A percentile compares a stretch with the other conserved stretches of the same genome.
phyloP scores from a whole-genome alignment of 116 monocot genomes.

The Iris pallida region DNA sequence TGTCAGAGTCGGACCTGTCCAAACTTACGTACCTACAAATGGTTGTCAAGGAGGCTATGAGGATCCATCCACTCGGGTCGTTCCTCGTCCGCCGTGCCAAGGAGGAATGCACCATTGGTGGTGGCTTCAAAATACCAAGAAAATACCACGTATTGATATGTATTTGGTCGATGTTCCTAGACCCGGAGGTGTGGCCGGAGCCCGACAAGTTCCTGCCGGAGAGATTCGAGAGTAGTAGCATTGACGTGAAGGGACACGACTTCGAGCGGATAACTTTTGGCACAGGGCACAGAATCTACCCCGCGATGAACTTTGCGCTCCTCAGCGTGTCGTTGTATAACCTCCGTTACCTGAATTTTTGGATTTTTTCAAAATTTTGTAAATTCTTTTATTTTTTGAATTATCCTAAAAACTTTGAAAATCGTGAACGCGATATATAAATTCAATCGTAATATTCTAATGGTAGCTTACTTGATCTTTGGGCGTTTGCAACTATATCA shows the following conservation, averaged over 20 bases:
- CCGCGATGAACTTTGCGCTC: background rate
- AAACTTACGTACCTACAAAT: slow-evolving; percentile 3
- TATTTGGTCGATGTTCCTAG: slow-evolving; percentile 11
- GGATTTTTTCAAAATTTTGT: no score
- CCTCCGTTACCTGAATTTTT: no score
- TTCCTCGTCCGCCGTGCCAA: background rate
- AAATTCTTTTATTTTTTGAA: no score
- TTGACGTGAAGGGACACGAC: slow-evolving; percentile 5
- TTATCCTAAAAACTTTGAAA: no score
- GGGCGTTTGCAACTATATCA: no score
- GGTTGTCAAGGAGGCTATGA: slow-evolving; percentile 11
- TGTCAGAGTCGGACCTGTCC: slow-evolving; percentile 6
- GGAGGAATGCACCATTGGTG: background rate
- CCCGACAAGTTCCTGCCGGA: slow-evolving; percentile 11
- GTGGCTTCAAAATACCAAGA: background rate
- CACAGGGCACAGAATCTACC: slow-evolving; percentile 2
- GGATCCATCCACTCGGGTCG: background rate
- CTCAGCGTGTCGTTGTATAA: background rate
- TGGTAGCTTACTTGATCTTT: no score
- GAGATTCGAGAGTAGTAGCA: background rate
- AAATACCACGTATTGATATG: slow-evolving; percentile 3
- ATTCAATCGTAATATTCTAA: no score
- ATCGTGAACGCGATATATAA: no score
- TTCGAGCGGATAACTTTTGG: slow-evolving; percentile 9
- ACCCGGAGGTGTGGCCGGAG: slow-evolving; percentile 1